These are phyloP conservation scores for Pseudozyma tsukubaensis DNA, from an alignment of 1,284 basidiomycete species.

Conservation along the genomic window DNA sequence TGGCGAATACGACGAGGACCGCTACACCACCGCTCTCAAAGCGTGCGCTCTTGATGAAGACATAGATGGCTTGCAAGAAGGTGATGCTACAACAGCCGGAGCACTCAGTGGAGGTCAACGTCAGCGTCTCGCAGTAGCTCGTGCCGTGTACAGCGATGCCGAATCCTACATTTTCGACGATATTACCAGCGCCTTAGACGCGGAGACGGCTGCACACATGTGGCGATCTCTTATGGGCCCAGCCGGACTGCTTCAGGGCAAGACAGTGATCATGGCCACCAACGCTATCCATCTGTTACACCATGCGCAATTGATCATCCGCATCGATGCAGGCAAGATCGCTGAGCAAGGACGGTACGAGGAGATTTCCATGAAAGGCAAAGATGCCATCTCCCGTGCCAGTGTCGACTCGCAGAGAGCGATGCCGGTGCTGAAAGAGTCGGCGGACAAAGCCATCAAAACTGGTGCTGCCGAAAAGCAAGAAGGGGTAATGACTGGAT, in stretches of 20 bases:
- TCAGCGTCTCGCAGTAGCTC: constrained; percentile 61
- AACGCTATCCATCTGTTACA: constrained; percentile 55
- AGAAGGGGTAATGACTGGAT: constrained; percentile 40
- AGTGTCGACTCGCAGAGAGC: constrained; percentile 43
- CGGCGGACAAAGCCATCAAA: constrained; percentile 28
- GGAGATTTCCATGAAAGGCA: constrained; percentile 49
- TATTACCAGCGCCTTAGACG: constrained; percentile 74
- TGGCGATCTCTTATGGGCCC: constrained; percentile 51
- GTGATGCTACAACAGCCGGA: constrained; percentile 58
- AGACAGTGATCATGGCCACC: constrained; percentile 56
- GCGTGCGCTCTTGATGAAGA: constrained; percentile 61
- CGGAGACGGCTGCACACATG: constrained; percentile 73
- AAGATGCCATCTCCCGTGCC: constrained; percentile 46
- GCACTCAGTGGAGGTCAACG: constrained; percentile 65
- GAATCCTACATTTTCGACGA: constrained; percentile 62
- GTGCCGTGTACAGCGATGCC: constrained; percentile 63
- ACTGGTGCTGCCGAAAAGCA: constrained; percentile 25
- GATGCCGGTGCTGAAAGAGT: neutral
- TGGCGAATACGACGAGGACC: constrained; percentile 47
- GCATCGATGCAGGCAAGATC: constrained; percentile 50
- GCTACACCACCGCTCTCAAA: constrained; percentile 52
- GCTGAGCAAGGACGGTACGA: constrained; percentile 49
- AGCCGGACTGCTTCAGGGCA: constrained; percentile 37
- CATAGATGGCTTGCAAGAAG: constrained; percentile 52
- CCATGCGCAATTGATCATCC: constrained; percentile 34